Evolutionary conservation across 2,329 filamentous ascomycete species (phyloP).

Genomic region (Zelopaecilomyces penicillatus): DNA sequence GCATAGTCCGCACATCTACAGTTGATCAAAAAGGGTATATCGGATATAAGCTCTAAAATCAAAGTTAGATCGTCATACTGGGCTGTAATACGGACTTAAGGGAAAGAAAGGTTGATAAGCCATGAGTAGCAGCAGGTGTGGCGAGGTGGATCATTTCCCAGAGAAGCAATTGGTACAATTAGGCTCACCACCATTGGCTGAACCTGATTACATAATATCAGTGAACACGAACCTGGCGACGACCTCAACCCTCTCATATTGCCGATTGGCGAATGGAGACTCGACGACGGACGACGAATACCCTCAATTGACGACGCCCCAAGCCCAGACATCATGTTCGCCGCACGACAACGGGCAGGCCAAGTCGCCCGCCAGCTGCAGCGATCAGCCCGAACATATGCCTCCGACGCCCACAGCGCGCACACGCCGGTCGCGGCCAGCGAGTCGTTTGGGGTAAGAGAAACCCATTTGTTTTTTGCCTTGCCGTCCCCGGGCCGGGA

Average conservation of each 20-base stretch:
- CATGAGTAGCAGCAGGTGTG: no score
- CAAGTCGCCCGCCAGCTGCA: slow-evolving; percentile 28
- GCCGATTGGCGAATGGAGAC: slow-evolving; percentile 4
- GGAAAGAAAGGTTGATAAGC: no score
- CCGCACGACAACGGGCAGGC: slow-evolving; percentile 38
- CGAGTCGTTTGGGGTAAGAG: slow-evolving; percentile 50
- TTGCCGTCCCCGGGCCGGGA: no score
- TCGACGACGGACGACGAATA: slow-evolving; percentile 20
- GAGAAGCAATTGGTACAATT: background rate
- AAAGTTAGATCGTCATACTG: no score
- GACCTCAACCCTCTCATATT: slow-evolving; percentile 5
- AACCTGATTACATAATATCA: slow-evolving; percentile 5
- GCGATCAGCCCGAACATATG: slow-evolving; percentile 40
- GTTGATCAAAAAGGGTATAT: no score
- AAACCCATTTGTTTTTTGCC: background rate
- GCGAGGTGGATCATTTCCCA: no score
- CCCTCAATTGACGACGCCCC: slow-evolving; percentile 24
- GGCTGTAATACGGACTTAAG: no score
- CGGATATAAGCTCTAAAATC: no score
- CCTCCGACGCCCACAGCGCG: slow-evolving; percentile 43
- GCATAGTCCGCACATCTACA: no score
- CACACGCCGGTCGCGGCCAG: slow-evolving; percentile 39
- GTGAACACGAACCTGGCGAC: slow-evolving; percentile 6
- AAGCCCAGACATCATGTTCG: slow-evolving; percentile 28
- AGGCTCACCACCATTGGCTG: slow-evolving; percentile 3